Evolutionary conservation across 495 filamentous ascomycete species (phyloP), one percentile per base, ranked within the genome.

Genomic region (Aspergillus indologenus): DNA sequence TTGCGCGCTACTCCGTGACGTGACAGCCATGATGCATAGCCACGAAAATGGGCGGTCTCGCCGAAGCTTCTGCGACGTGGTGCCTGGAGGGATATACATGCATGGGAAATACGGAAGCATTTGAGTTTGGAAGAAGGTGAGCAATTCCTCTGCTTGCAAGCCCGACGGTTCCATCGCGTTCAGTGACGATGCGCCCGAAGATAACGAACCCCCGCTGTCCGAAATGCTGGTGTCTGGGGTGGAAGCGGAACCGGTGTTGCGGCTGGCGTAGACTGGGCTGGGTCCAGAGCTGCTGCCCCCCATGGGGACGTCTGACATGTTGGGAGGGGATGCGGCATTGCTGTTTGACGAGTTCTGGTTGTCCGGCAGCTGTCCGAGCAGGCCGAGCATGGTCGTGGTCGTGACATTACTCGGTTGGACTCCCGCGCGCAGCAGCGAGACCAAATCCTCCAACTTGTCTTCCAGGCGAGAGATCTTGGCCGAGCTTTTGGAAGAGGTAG

Each of bases 21-120:
- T 51, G 1, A 81, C 70, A 5, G 75, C 71, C 72, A 84, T 81
- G 26, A 85, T 83, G 57, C 74, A 79, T 22, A 81, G 71, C 77
- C 82, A 83, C 23, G 85, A 56, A 44, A 85, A 81, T 0, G 83
- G 83, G 18, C 76, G 71, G 31, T 71, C 57, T 34, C 71, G 65
- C 24, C 70, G 76, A 11, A 86, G 73, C 56, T 75, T 66, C 4
- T 74, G 66, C 5, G 80, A 75, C 0, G 77, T 83, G 23, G 76
- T 66, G 57, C 71, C 60, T 3, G 69, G 61, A 0, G 76, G 75
- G 5, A 86, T 70, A 43, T 72, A 34, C 29, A 81, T 57, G 54
- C 81, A 81, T 2, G 80, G 76, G 18, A 83, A 68, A 46, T 70
- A 65, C 19, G 62, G 67, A 5, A 79, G 61, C 60, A 77, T 75